Evolutionary conservation across 2,329 filamentous ascomycete species (phyloP).

Genomic region (Polychaeton citri): DNA sequence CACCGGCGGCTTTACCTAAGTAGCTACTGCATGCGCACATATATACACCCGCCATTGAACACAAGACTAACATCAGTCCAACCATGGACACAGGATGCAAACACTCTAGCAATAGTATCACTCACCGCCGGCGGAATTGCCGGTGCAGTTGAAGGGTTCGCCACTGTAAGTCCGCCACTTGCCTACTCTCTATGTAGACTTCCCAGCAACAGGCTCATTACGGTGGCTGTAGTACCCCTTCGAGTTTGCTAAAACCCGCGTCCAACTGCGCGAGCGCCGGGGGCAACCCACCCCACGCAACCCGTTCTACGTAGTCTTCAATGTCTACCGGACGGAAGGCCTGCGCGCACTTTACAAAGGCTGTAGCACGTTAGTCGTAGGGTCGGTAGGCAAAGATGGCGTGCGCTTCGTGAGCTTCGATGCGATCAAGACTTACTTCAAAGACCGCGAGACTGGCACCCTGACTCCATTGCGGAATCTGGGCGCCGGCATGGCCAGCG

Average conservation of each 20-base stretch:
- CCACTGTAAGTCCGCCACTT: conserved; percentile 15
- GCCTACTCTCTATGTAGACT: too few species aligned
- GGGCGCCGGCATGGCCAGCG: conserved; percentile 51
- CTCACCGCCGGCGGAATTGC: conserved; percentile 23
- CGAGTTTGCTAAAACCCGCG: conserved; percentile 54
- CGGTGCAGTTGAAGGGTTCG: conserved; percentile 21
- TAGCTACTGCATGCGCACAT: too few species aligned
- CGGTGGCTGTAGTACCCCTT: conserved; percentile 47
- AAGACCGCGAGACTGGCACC: conserved; percentile 41
- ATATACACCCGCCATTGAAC: too few species aligned
- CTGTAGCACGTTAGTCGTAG: conserved; percentile 46
- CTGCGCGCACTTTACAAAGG: conserved; percentile 48
- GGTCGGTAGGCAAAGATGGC: conserved; percentile 50
- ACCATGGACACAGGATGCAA: conserved; percentile 9
- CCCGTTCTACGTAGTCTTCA: conserved; percentile 43
- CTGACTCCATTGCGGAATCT: conserved; percentile 44
- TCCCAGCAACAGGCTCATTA: neutral
- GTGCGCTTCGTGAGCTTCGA: conserved; percentile 56
- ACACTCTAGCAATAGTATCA: conserved; percentile 21
- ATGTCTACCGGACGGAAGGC: conserved; percentile 44
- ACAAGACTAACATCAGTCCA: too few species aligned
- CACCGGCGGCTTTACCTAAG: too few species aligned
- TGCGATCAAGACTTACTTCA: conserved; percentile 46
- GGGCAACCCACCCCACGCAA: conserved; percentile 37
- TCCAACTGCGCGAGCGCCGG: conserved; percentile 39